A percentile compares a stretch with the other conserved stretches of the same genome.
Conservation (phyloP, 2,329 filamentous ascomycete species). For the Tolypocladium nubicola region DNA sequence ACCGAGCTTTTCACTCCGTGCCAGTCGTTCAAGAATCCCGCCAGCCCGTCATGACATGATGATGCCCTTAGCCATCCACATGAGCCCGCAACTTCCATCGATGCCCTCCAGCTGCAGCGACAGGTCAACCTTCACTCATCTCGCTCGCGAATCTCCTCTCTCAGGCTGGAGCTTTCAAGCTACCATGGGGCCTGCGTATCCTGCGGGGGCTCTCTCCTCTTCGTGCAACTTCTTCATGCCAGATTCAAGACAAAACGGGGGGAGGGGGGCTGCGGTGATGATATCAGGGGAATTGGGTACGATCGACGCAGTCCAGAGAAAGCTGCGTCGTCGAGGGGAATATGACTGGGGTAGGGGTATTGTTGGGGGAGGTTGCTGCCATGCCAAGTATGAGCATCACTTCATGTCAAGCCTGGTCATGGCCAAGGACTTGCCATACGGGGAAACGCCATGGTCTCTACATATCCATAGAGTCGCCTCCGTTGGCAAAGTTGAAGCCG, state of each 20-base stretch:
- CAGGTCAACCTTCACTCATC: conserved; percentile 8
- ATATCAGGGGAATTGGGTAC: conserved; percentile 17
- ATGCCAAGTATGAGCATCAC: neutral
- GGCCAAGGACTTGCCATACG: neutral
- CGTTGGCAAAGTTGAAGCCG: conserved; percentile 88
- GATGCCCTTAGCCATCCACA: conserved; percentile 5
- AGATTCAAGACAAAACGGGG: conserved; percentile 18
- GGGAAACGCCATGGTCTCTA: conserved; percentile 13
- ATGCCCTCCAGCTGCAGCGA: conserved; percentile 7
- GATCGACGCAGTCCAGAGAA: conserved; percentile 11
- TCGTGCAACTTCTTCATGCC: conserved; percentile 25
- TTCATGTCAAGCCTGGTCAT: neutral
- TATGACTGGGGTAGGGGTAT: conserved; percentile 5
- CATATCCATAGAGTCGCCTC: conserved; percentile 56
- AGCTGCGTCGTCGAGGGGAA: conserved; percentile 12
- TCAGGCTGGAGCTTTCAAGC: conserved; percentile 56
- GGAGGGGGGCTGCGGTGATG: conserved; percentile 14
- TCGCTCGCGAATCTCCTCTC: conserved; percentile 16
- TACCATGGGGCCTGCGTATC: conserved; percentile 42
- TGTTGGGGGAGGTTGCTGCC: conserved; percentile 3
- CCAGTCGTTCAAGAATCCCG: conserved; percentile 4
- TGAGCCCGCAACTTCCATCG: conserved; percentile 6
- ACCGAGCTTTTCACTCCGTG: conserved; percentile 1
- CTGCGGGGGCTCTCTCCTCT: conserved; percentile 12
- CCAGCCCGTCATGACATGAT: conserved; percentile 1